Evolutionary conservation across 2,329 filamentous ascomycete species (phyloP).

Genomic region (Metarhizium robertsii): DNA sequence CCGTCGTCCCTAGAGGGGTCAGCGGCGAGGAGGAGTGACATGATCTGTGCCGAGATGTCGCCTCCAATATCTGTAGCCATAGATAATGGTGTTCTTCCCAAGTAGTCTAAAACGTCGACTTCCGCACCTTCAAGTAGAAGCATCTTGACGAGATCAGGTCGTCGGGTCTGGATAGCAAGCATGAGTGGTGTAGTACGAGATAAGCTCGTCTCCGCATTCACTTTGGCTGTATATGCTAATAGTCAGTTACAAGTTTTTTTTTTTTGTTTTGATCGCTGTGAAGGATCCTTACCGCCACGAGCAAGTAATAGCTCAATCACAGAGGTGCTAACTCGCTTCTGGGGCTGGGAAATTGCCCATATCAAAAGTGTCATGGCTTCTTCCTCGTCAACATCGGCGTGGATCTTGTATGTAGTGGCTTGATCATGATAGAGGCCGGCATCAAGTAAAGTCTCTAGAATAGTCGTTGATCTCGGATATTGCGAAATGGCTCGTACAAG

Average conservation of each 20-base stretch:
- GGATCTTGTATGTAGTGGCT: slow-evolving; percentile 30
- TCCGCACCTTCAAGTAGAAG: slow-evolving; percentile 51
- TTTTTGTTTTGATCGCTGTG: not conserved
- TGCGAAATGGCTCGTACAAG: slow-evolving; percentile 42
- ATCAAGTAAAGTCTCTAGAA: slow-evolving; percentile 44
- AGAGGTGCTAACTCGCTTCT: slow-evolving; percentile 50
- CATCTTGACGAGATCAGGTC: slow-evolving; percentile 46
- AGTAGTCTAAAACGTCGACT: slow-evolving; percentile 46
- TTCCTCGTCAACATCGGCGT: slow-evolving; percentile 36
- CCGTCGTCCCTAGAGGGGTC: slow-evolving; percentile 54
- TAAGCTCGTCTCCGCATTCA: slow-evolving; percentile 42
- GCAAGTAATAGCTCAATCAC: slow-evolving; percentile 49
- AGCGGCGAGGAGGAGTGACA: slow-evolving; percentile 44
- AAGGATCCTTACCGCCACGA: slow-evolving; percentile 25
- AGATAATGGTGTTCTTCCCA: slow-evolving; percentile 49
- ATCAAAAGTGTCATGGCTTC: slow-evolving; percentile 49
- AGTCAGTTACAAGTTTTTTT: slow-evolving; percentile 1
- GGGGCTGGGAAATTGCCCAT: slow-evolving; percentile 54
- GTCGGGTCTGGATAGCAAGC: slow-evolving; percentile 45
- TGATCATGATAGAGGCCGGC: slow-evolving; percentile 53
- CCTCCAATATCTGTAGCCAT: slow-evolving; percentile 49
- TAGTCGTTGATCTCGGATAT: slow-evolving; percentile 43
- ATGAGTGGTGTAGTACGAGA: slow-evolving; percentile 50
- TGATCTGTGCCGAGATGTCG: slow-evolving; percentile 42
- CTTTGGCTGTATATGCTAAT: slow-evolving; percentile 34